A percentile compares a stretch with the other conserved stretches of the same genome.
These are phyloP conservation scores for Bipolaris victoriae DNA, from an alignment of 2,329 filamentous ascomycete species.

Conservation along the genomic window DNA sequence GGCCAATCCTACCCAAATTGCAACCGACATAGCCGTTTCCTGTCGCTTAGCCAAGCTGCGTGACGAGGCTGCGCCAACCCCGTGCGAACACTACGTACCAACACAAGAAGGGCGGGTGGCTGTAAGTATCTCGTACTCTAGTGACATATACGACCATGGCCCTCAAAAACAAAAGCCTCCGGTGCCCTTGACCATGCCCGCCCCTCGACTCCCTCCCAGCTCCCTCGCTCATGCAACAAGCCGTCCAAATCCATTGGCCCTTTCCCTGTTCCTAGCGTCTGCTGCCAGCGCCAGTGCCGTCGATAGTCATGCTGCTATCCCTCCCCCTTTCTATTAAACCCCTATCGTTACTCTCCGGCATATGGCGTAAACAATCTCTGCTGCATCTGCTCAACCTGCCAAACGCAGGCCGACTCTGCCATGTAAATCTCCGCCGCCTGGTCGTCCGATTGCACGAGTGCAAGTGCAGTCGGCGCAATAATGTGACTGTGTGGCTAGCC, in stretches of 20 bases:
- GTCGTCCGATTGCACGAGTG: neutral
- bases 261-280: constrained; percentile 10
- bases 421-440: neutral
- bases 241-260: neutral
- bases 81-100: neutral
- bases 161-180: constrained; percentile 1
- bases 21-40: constrained; percentile 22
- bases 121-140: constrained; percentile 4
- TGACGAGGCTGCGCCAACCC: constrained; percentile 16
- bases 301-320: constrained; percentile 2
- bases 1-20: constrained; percentile 17
- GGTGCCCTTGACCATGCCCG: constrained; percentile 2
- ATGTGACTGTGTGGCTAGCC: constrained; percentile 3
- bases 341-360: neutral
- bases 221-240: constrained; percentile 7
- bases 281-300: constrained; percentile 6
- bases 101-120: constrained; percentile 1
- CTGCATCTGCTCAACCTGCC: neutral
- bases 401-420: neutral
- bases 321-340: constrained; percentile 9
- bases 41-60: constrained; percentile 15
- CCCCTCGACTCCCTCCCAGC: neutral
- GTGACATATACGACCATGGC: constrained; percentile 3
- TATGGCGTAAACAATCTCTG: neutral
- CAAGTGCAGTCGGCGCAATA: neutral